Percentiles rank a stretch among this genome's conserved stretches.
Evolutionary conservation across 257 asterid species (phyloP).

Genomic region (Eustoma russellianum): DNA sequence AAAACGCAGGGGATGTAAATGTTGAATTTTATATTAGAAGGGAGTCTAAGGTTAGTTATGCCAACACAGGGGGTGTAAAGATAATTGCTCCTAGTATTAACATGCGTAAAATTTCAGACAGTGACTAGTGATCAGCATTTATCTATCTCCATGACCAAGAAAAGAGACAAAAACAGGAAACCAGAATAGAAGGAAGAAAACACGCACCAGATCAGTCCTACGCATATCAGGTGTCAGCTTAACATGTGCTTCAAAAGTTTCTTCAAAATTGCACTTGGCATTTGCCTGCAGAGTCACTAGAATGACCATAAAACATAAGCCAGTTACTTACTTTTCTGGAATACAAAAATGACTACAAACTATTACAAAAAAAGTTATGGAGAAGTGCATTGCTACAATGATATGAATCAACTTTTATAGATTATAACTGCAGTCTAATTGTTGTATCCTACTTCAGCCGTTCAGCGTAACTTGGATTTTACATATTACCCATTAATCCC

Average conservation of each 20-base stretch:
- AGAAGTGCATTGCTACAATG: neutral
- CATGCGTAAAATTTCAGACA: neutral
- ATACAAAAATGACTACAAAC: neutral
- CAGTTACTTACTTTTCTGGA: slow-evolving; percentile 19
- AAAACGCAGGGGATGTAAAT: too few relatives aligned
- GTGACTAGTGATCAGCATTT: neutral
- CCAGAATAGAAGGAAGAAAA: neutral
- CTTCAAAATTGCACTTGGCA: slow-evolving; percentile 57
- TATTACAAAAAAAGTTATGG: neutral
- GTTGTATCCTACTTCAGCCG: too few relatives aligned
- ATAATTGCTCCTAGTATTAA: too few relatives aligned
- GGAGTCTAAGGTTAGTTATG: too few relatives aligned
- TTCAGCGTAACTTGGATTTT: too few relatives aligned
- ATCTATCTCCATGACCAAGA: neutral
- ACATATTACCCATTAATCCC: too few relatives aligned
- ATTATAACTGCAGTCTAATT: neutral
- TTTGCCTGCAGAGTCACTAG: slow-evolving; percentile 61
- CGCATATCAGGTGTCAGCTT: slow-evolving; percentile 81
- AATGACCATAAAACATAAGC: slow-evolving; percentile 23
- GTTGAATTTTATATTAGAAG: too few relatives aligned
- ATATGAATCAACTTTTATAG: too few relatives aligned
- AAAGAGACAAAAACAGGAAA: slow-evolving; percentile 1
- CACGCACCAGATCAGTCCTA: slow-evolving; percentile 84
- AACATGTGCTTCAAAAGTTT: slow-evolving; percentile 94
- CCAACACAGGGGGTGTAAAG: too few relatives aligned